Evolutionary conservation across 495 filamentous ascomycete genomes (phyloP), one percentile per base, ranked within the genome.

Genomic region (Aspergillus taichungensis): DNA sequence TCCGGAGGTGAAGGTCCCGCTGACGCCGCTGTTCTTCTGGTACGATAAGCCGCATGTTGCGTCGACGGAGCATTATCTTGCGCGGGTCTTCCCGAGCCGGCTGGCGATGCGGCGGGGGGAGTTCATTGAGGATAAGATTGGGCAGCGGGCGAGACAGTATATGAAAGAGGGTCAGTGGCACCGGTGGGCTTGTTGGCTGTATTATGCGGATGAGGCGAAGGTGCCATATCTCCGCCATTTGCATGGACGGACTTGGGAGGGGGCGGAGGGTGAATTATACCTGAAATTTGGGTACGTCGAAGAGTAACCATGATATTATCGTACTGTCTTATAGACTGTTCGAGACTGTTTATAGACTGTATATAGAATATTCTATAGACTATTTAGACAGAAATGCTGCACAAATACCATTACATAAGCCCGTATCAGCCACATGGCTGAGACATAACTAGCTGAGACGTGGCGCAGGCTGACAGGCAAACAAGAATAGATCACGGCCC

Each of bases 121-220:
- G 34, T 45, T 45, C 13, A 45, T 45, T 24, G 43, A 45, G 34
- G 43, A 45, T 38, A 45, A 45, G 28, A 36, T 45, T 18, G 43
- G 43, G 8, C 43, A 45, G 34, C 18, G 14, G 34, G 43, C 43
- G 34, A 38, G 43, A 31, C 14, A 14, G 8, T 28, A 45, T 27
- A 45, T 45, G 43, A 45, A 45, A 13, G 43, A 45, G 34, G 42
- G 42, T 5, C 14, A 36, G 34, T 45, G 43, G 43, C 14, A 32
- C 4, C 13, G 24, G 12, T 45, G 43, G 43, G 43, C 34, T 6
- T 37, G 34, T 18, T 45, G 43, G 43, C 13, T 45, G 11, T 45
- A 37, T 18, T 45, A 45, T 45, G 34, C 43, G 6, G 43, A 30
- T 6, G 43, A 38, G 5, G 43, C 34, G 34, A 31, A 30, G 34